Conservation (phyloP, 257 asterid species). For the Ehretia macrophylla region DNA sequence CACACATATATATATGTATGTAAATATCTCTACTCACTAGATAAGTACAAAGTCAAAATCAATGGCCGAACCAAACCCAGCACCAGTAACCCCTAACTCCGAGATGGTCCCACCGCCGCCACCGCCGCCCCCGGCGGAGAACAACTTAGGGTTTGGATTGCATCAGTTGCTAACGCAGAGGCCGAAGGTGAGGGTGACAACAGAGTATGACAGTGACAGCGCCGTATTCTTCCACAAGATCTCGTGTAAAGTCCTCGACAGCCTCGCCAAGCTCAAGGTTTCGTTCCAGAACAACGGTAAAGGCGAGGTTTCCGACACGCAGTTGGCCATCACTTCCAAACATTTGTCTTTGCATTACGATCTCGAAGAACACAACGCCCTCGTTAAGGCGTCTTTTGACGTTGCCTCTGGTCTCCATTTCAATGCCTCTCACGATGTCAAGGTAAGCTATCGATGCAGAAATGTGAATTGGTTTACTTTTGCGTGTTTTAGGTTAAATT, state of each 20-base stretch:
- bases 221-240: slow-evolving; percentile 64
- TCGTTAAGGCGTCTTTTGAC: slow-evolving; percentile 61
- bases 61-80: neutral
- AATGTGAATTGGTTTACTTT: neutral
- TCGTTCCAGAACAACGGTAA: slow-evolving; percentile 63
- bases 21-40: no score
- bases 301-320: slow-evolving; percentile 80
- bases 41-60: neutral
- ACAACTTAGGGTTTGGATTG: neutral
- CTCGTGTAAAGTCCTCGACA: slow-evolving; percentile 70
- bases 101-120: slow-evolving; percentile 5
- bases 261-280: slow-evolving; percentile 64
- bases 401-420: slow-evolving; percentile 53
- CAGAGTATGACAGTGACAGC: slow-evolving; percentile 90
- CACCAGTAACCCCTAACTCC: neutral
- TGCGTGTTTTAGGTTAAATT: neutral
- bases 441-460: slow-evolving; percentile 29
- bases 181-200: slow-evolving; percentile 76
- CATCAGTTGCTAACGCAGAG: slow-evolving; percentile 16
- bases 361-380: slow-evolving; percentile 69
- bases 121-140: slow-evolving; percentile 7
- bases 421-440: slow-evolving; percentile 62
- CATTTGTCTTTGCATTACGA: slow-evolving; percentile 72
- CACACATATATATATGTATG: no score
- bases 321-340: slow-evolving; percentile 57